Evolutionary conservation across 306 rosid species (phyloP), one percentile per base, ranked within the genome.

Genomic region (Vigna angularis): DNA sequence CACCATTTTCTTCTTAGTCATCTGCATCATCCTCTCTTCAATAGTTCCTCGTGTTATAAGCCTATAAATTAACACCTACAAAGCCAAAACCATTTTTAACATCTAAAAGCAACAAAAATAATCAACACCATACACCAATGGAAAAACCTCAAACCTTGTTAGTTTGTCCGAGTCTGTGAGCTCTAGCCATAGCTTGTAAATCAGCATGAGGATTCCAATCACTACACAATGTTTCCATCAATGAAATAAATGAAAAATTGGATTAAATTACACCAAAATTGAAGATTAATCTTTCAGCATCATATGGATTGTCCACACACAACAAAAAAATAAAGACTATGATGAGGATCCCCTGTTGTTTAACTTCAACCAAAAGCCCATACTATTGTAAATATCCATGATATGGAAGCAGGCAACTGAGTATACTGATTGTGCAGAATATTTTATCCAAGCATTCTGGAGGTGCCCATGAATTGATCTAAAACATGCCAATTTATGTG

Each of bases 191-290:
- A 86, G 99, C 99, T 84, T 95, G 99, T 82, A 95, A 87, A 88
- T 95, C 99, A 62, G 99, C 99, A 87, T 95, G 99, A 83, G 99
- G 99, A 88, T 95, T 95, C 99, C 99, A 95, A 80, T 95, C 99
- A 88, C 99, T 95, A 75, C 65, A 82, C n/a, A 84, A 83, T 34
- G 78, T 32, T 30, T 59, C 9, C 59, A 75, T 70, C 73, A 69
- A 76, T 69, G 71, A 47, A 40, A 58, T 62, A 32, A 62, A 64
- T 11, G 14, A 51, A 80, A 72, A 49, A 66, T 1, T 58, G 17
- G 51, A 72, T 67, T 72, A 32, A 51, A 44, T 32, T 53, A 62
- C 50, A 72, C 24, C 52, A 10, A 66, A 50, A 58, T 18, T 40
- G 22, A 49, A 75, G 24, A 49, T 10, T 18, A 49, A 66, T 30